Percentiles rank a stretch among this genome's conserved stretches.
These are phyloP conservation scores for Sinapis alba DNA, from an alignment of 441 rosid genomes.

Conservation along the genomic window DNA sequence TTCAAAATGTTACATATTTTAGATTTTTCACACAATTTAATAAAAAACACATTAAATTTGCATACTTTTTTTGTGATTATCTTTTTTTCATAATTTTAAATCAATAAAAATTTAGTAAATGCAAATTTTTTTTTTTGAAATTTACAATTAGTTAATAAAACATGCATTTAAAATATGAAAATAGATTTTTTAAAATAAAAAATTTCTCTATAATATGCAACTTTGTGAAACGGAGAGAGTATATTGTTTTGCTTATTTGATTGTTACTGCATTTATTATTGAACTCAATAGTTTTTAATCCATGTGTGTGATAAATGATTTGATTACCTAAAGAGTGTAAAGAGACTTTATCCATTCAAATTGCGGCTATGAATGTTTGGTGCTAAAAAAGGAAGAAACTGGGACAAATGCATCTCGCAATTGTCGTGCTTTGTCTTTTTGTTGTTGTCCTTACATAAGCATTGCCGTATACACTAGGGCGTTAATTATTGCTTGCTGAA, in stretches of 20 bases:
- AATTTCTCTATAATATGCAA: no score
- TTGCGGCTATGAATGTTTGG: slow-evolving; percentile 41
- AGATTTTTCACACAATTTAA: no score
- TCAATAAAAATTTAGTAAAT: no score
- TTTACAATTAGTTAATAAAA: no score
- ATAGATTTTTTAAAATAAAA: no score
- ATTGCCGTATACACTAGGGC: slow-evolving; percentile 35
- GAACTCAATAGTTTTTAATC: background rate
- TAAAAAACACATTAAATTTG: no score
- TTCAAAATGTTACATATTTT: no score
- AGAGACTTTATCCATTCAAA: slow-evolving; percentile 39
- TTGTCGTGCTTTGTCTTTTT: slow-evolving; percentile 35
- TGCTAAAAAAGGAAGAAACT: slow-evolving; percentile 29
- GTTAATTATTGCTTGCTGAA: slow-evolving; percentile 1
- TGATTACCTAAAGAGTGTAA: slow-evolving; percentile 19
- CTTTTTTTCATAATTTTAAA: no score
- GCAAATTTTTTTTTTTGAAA: no score
- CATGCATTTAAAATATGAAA: no score
- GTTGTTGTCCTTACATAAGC: slow-evolving; percentile 32
- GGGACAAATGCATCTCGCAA: slow-evolving; percentile 30
- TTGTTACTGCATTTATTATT: background rate
- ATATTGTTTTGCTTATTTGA: slow-evolving; percentile 1
- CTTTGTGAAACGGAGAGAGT: no score
- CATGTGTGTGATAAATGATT: slow-evolving; percentile 1
- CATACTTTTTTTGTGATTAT: no score